These are phyloP conservation scores for Prunus salicina DNA, from an alignment of 306 rosid genomes.

Conservation along the genomic window DNA sequence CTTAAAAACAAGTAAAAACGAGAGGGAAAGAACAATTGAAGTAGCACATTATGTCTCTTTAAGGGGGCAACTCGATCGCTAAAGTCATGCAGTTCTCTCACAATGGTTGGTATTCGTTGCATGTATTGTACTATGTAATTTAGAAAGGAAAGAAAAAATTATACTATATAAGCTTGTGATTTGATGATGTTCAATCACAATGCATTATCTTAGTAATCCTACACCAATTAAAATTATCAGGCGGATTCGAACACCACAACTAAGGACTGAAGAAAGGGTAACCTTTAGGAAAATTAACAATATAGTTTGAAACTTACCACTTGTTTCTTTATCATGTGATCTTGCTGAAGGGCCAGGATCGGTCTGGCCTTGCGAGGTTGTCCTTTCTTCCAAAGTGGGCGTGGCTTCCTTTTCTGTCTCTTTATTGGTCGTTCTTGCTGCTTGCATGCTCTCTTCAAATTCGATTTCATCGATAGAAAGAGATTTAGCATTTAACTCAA, in stretches of 20 bases:
- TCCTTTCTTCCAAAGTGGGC: slow-evolving; percentile 16
- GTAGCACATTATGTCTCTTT: no score
- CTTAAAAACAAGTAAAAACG: not conserved
- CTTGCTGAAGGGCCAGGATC: slow-evolving; percentile 20
- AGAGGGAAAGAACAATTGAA: no score
- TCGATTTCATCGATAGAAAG: slow-evolving; percentile 48
- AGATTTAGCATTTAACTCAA: slow-evolving; percentile 49
- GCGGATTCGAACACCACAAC: not conserved
- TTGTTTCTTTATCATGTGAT: slow-evolving; percentile 16
- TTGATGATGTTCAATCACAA: not conserved
- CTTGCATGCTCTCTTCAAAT: slow-evolving; percentile 63
- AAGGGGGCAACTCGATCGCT: no score
- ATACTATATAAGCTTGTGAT: not conserved
- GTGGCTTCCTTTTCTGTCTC: slow-evolving; percentile 24
- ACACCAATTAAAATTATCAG: not conserved
- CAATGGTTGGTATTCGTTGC: not conserved
- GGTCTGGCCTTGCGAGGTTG: slow-evolving; percentile 20
- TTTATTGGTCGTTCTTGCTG: slow-evolving; percentile 36
- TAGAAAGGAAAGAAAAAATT: not conserved
- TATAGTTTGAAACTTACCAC: slow-evolving; percentile 32
- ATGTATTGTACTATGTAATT: not conserved
- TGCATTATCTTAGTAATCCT: not conserved
- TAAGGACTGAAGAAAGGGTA: not conserved
- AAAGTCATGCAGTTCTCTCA: no score
- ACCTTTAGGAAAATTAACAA: not conserved